Percentiles rank a stretch among this genome's conserved stretches.
Evolutionary conservation across 2,329 filamentous ascomycete species (phyloP).

Genomic region (Curvularia sp.): DNA sequence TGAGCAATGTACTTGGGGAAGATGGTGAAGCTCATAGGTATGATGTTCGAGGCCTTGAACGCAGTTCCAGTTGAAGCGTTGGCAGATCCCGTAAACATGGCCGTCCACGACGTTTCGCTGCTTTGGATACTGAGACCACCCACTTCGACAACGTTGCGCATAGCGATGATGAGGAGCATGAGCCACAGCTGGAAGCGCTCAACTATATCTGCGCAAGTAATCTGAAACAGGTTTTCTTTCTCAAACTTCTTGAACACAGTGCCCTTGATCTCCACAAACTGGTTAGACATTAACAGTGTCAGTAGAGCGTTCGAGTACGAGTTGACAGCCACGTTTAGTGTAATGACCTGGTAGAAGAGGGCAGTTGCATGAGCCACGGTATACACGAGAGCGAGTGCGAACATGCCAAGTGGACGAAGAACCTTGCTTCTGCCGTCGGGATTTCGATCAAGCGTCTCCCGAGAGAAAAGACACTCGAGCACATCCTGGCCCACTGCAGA

Average conservation of each 20-base stretch:
- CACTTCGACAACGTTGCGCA: constrained; percentile 95
- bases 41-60: constrained; percentile 72
- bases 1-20: constrained; percentile 88
- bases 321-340: constrained; percentile 96
- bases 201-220: constrained; percentile 95
- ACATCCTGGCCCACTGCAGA: constrained; percentile 95
- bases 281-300: constrained; percentile 91
- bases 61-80: constrained; percentile 61
- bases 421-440: constrained; percentile 90
- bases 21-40: constrained; percentile 90
- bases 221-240: constrained; percentile 95
- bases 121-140: constrained; percentile 73
- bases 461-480: constrained; percentile 91
- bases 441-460: constrained; percentile 88
- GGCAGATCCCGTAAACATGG: constrained; percentile 41
- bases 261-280: constrained; percentile 98
- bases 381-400: constrained; percentile 83
- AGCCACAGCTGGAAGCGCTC: constrained; percentile 98
- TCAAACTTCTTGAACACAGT: constrained; percentile 99
- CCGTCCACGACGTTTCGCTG: constrained; percentile 40
- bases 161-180: constrained; percentile 94
- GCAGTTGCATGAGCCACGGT: constrained; percentile 87
- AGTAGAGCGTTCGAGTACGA: constrained; percentile 96
- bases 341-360: constrained; percentile 97
- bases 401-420: constrained; percentile 87